Evolutionary conservation across 2,329 filamentous ascomycete species (phyloP).

Genomic region (Phialophora expanda): DNA sequence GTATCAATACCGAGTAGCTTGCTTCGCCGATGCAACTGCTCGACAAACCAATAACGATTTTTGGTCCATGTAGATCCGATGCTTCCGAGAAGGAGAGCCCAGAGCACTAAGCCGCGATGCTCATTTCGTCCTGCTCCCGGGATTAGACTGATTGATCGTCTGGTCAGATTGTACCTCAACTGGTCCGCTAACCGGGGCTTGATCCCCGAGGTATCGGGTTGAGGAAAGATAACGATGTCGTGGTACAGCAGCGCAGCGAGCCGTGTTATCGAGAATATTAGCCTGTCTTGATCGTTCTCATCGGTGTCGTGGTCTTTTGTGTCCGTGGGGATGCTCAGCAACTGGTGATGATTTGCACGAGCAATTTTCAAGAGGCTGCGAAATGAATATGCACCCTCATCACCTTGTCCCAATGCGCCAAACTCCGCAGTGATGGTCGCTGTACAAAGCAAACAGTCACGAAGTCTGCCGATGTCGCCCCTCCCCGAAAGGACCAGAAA

Average conservation of each 20-base stretch:
- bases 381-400: background rate
- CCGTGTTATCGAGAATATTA: slow-evolving; percentile 3
- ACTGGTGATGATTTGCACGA: slow-evolving; percentile 10
- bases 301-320: background rate
- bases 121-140: background rate
- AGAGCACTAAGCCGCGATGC: slow-evolving; percentile 3
- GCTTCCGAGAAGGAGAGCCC: slow-evolving; percentile 13
- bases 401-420: background rate
- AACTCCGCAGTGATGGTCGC: slow-evolving; percentile 9
- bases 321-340: slow-evolving; percentile 1
- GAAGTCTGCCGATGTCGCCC: slow-evolving; percentile 1
- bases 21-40: slow-evolving; percentile 10
- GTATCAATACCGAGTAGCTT: background rate
- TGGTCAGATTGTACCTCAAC: background rate
- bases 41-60: slow-evolving; percentile 10
- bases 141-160: background rate
- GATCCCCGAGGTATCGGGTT: slow-evolving; percentile 10
- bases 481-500: background rate
- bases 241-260: slow-evolving; percentile 10
- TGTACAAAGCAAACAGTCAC: slow-evolving; percentile 5
- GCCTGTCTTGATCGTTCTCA: slow-evolving; percentile 3
- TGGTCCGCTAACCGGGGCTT: slow-evolving; percentile 1
- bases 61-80: slow-evolving; percentile 10
- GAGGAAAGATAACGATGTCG: slow-evolving; percentile 15
- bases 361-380: slow-evolving; percentile 4